These are phyloP conservation scores for Moniliella sp. DNA, from an alignment of 1,284 basidiomycete genomes.

Conservation along the genomic window DNA sequence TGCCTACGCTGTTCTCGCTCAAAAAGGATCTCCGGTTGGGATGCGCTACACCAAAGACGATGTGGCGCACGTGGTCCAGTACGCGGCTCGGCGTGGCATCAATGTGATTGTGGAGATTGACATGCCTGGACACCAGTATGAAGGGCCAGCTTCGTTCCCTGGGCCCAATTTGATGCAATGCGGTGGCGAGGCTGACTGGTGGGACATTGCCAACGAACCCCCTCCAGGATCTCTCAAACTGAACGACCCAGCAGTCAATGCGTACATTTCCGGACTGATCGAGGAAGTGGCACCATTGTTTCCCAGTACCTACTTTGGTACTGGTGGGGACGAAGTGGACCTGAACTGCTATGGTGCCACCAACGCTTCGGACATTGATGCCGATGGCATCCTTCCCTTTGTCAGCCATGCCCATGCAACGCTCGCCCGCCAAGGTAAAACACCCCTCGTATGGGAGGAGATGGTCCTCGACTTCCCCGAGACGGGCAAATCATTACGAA, in stretches of 20 bases:
- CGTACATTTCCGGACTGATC: slow-evolving; percentile 14
- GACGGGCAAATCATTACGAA: slow-evolving; percentile 38
- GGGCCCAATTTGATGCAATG: slow-evolving; percentile 59
- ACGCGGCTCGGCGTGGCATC: slow-evolving; percentile 55
- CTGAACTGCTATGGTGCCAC: slow-evolving; percentile 42
- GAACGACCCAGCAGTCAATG: slow-evolving; percentile 35
- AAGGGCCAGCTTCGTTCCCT: slow-evolving; percentile 43
- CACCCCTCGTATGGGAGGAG: slow-evolving; percentile 52
- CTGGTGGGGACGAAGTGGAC: slow-evolving; percentile 67
- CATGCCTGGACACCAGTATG: slow-evolving; percentile 58
- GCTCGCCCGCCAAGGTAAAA: slow-evolving; percentile 39
- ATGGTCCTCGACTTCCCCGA: slow-evolving; percentile 15
- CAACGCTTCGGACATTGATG: slow-evolving; percentile 10
- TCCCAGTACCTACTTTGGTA: slow-evolving; percentile 47
- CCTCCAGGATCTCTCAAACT: slow-evolving; percentile 60
- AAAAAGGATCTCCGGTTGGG: slow-evolving; percentile 40
- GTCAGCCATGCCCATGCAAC: slow-evolving; percentile 41
- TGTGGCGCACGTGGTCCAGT: slow-evolving; percentile 46
- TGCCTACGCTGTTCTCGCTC: slow-evolving; percentile 45
- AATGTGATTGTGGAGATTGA: slow-evolving; percentile 55
- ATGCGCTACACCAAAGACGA: slow-evolving; percentile 47
- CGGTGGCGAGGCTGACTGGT: slow-evolving; percentile 45
- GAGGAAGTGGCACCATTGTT: slow-evolving; percentile 36
- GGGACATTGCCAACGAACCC: slow-evolving; percentile 39
- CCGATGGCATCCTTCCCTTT: slow-evolving; percentile 40